Evolutionary conservation across 1,139 yeast species (phyloP).

Genomic region (Wickerhamomyces sp.): DNA sequence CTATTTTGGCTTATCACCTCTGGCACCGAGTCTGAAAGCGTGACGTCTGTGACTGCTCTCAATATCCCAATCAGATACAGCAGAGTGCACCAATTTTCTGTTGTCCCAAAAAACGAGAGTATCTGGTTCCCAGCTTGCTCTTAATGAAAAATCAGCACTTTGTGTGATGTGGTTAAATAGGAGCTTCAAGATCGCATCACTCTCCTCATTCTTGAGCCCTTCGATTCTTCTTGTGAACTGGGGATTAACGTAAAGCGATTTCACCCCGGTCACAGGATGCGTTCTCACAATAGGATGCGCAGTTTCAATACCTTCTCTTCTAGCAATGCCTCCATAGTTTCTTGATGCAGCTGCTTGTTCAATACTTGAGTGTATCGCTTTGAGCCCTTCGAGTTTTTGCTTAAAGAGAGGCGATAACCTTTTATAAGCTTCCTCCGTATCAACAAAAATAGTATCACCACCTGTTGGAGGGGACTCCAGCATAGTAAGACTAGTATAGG

Average conservation of each 20-base stretch:
- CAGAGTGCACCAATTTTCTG: slow-evolving; percentile 57
- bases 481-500: slow-evolving; percentile 55
- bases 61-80: slow-evolving; percentile 53
- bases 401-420: slow-evolving; percentile 58
- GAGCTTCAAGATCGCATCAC: slow-evolving; percentile 49
- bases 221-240: slow-evolving; percentile 57
- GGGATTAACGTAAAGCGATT: slow-evolving; percentile 49
- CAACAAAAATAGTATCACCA: slow-evolving; percentile 67
- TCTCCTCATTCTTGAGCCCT: slow-evolving; percentile 33
- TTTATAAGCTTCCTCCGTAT: slow-evolving; percentile 59
- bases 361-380: slow-evolving; percentile 58
- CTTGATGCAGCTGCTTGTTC: slow-evolving; percentile 58
- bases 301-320: slow-evolving; percentile 50
- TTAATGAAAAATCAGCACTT: slow-evolving; percentile 46
- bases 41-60: slow-evolving; percentile 9
- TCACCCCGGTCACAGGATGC: slow-evolving; percentile 63
- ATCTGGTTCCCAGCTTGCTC: slow-evolving; percentile 51
- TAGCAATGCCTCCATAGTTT: slow-evolving; percentile 51
- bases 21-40: slow-evolving; percentile 11
- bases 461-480: slow-evolving; percentile 59
- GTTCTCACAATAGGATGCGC: slow-evolving; percentile 67
- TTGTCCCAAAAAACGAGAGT: slow-evolving; percentile 73
- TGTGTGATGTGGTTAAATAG: slow-evolving; percentile 46
- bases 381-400: slow-evolving; percentile 47
- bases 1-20: slow-evolving; percentile 8